phyloP scores from a whole-genome alignment of 169 alveolate genomes.

The Pseudocohnilembus persalinus region DNA sequence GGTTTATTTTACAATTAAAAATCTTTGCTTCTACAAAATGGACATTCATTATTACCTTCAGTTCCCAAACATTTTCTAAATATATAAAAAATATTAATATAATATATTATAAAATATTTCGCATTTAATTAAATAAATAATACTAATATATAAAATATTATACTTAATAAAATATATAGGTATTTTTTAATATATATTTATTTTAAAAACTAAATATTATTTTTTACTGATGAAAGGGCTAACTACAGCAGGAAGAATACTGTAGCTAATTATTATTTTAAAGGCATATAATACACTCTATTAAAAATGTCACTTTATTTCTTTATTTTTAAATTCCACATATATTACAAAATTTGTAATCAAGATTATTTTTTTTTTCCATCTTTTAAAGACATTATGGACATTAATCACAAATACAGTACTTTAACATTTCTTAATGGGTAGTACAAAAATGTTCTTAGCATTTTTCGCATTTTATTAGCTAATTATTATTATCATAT shows the following conservation, averaged over 20 bases:
- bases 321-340: neutral
- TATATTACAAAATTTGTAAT: neutral
- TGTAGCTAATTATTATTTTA: neutral
- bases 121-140: no score
- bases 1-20: neutral
- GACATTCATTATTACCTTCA: neutral
- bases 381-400: neutral
- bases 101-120: no score
- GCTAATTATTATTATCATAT: no score
- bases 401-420: neutral
- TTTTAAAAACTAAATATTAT: no score
- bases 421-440: neutral
- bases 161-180: neutral
- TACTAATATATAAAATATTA: no score
- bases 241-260: neutral
- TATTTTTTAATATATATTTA: no score
- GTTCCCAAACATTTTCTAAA: neutral
- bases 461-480: neutral
- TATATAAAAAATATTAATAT: no score
- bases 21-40: neutral
- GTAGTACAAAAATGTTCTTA: neutral
- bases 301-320: no score
- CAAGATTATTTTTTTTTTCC: neutral
- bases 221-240: neutral
- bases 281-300: neutral